Base-by-base conservation (phyloP, 2,329 filamentous ascomycete genomes). In the Kalmusia sp. region DNA sequence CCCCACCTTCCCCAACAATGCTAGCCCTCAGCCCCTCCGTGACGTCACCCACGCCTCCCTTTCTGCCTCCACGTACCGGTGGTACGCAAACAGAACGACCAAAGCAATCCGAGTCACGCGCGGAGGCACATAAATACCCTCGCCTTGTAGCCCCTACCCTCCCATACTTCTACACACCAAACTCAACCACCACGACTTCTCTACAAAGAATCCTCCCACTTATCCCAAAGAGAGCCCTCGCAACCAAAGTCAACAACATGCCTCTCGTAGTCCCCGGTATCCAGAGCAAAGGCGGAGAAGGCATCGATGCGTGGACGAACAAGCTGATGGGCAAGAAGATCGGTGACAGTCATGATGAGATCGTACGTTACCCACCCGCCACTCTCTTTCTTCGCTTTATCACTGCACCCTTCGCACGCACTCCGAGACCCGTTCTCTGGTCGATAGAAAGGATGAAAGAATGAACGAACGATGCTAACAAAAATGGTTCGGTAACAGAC, bases 281-380 rank as follows among this genome's bases (percentile, higher is more conserved):
- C 33, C 72, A 73, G 66, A 74, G 70, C 65, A 75, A 70, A 31
- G 63, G 64, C 19, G 68, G 68, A 47, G 61, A 60, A 53, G 60
- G 63, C 19, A 67, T 72, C 49, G 55, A 72, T 9, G 70, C 80
- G 50, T 82, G 80, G 80, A 69, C 71, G 66, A 74, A 70, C 61
- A 76, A 81, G 72, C 71, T 82, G 19, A 74, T 78, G 64, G 80
- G 80, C 60, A 82, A 82, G 78, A 81, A 80, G 67, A 65, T 82
- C 31, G 80, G 80, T 11, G 79, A 82, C 12, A 50, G 54, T 24
- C 74, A 73, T 34, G 72, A 80, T 53, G 76, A 80, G 57, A 74
- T 75, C 17, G 79, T 80, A 65, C 17, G 69, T 65, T n/a, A n/a
- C n/a, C n/a, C n/a, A n/a, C n/a, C n/a, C n/a, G n/a, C n/a, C n/a